Base-by-base conservation (phyloP, 2,329 filamentous ascomycete genomes). In the Aspergillus ochraceus region DNA sequence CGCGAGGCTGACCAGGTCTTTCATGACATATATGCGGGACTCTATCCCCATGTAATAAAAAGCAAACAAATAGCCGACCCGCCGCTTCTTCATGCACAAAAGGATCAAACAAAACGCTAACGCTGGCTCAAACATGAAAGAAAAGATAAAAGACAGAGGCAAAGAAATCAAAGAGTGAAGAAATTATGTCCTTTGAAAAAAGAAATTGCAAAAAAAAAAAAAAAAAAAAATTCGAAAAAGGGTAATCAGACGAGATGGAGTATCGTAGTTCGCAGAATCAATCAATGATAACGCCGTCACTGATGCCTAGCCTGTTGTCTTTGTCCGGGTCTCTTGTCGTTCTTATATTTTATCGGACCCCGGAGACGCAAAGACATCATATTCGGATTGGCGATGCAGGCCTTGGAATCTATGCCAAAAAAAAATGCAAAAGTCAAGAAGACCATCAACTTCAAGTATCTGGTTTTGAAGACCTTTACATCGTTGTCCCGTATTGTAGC, bases 401-500 rank as follows among this genome's bases (percentile, higher is more conserved):
- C 60, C 59, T 59, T 57, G 61, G 56, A 62, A 68, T 64, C 66
- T 68, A 64, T 60, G 61, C 45, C 63, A 61, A 65, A 65, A 64
- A 57, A 62, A 62, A 67, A 61, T 59, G 60, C 36, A 8, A 42
- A 68, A 64, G 65, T 66, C 64, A 68, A 66, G 64, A 51, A 62
- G 57, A 66, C 59, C 49, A 59, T 71, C 64, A 68, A 71, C 68
- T 66, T 62, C 61, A 66, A 68, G 62, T 60, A 66, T 67, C 65
- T 64, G 63, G 83, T 78, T 63, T 58, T 61, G 61, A 62, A 63
- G 59, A 62, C 59, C 26, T 64, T 66, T 74, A 97, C 83, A 96
- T 96, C 66, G 89, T 92, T 64, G 91, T 88, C 64, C 85, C 85
- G 73, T 86, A 88, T n/a, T 42, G 36, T 8, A 42, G 36, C 66